Base-by-base conservation (phyloP, 2,329 filamentous ascomycete genomes). In the Trichothecium sympodiale region DNA sequence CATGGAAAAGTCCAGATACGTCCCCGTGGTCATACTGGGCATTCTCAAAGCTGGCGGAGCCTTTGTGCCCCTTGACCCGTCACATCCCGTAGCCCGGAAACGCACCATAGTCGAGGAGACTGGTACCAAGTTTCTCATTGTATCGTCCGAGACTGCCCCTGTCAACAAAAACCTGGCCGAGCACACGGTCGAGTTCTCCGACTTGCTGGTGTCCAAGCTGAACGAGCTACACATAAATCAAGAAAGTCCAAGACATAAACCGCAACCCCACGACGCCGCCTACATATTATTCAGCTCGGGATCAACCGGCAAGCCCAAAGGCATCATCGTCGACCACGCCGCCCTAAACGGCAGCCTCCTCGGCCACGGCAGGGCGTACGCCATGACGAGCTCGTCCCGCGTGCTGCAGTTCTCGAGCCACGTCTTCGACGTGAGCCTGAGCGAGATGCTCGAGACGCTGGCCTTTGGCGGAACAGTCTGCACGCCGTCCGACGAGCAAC, bases 351-450 rank as follows among this genome's bases (percentile, higher is more conserved):
- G 16, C 31, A 41, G n/a, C 43, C 44, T 31, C 15, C 15, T 16
- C 4, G 16, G 16, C 9, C 16, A 20, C 12, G 15, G 15, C 18
- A 18, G 17, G 15, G 31, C n/a, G 12, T 25, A 25, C 39, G 38
- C 44, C 33, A 23, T 7, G 37, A 23, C 13, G 29, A 31, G 10
- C 18, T 17, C 28, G 29, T 31, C 27, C 13, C 25, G 38, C 13
- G 65, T 73, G 8, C 33, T 73, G 33, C 64, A 68, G 37, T 65
- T 65, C 39, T 65, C 62, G 8, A 59, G 58, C 14, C 66, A 63
- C 41, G 62, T 60, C 1, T 70, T 69, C 31, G 65, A 72, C 38
- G 57, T 60, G 2, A 60, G 59, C 29, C 47, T 71, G 6, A 37
- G 59, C 3, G 68, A 71, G 37, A 62, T 63, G 13, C 13, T 27